Conservation (phyloP, 495 filamentous ascomycete genomes). For the Pyronema domesticum region DNA sequence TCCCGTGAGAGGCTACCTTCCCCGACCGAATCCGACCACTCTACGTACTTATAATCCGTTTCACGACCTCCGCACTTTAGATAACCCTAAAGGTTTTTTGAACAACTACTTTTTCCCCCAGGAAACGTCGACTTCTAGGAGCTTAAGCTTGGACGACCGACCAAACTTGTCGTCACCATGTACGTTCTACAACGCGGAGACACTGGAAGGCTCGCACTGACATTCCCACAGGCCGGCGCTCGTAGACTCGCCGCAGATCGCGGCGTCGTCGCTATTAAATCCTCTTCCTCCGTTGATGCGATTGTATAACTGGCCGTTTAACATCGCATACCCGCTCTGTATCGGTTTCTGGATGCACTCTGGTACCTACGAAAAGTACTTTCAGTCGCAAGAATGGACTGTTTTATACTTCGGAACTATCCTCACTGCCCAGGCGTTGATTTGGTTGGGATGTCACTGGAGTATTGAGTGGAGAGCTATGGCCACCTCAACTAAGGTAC, state of each 20-base stretch:
- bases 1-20: not conserved
- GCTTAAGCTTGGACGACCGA: not conserved
- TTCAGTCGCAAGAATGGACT: conserved; percentile 83
- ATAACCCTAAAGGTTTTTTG: not conserved
- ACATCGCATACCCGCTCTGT: conserved; percentile 78
- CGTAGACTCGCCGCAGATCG: conserved; percentile 79
- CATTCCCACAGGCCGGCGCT: conserved; percentile 43
- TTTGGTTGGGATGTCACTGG: conserved; percentile 96
- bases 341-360: conserved; percentile 66
- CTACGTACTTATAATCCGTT: too few species aligned
- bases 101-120: not conserved
- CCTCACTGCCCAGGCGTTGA: conserved; percentile 66
- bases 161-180: conserved; percentile 2
- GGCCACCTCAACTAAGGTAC: conserved; percentile 53
- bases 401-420: conserved; percentile 83
- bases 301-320: conserved; percentile 81
- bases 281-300: conserved; percentile 68
- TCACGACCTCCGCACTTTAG: too few species aligned
- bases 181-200: not conserved
- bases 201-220: not conserved
- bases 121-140: not conserved
- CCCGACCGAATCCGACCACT: not conserved
- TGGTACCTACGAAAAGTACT: conserved; percentile 74
- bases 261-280: conserved; percentile 69
- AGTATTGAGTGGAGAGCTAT: conserved; percentile 66